Conservation (phyloP, 208 protist genomes). For the Angomonas ambiguus region DNA sequence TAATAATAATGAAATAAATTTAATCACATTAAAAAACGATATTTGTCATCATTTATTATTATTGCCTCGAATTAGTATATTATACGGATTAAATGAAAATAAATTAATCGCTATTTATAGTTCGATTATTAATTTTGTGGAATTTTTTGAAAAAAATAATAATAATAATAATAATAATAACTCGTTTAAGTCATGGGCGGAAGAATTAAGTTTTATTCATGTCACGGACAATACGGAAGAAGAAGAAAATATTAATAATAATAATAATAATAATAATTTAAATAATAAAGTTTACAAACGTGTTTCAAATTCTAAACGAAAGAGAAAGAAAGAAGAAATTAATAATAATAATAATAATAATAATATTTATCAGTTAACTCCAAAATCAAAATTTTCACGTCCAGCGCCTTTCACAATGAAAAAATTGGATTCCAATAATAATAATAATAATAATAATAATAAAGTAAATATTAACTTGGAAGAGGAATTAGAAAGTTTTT, state of each 20-base stretch:
- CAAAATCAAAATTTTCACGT: not conserved
- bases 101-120: not conserved
- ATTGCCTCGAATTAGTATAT: not conserved
- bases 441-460: slow-evolving; percentile 11
- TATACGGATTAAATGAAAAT: slow-evolving; percentile 1
- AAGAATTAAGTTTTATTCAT: not conserved
- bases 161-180: slow-evolving; percentile 4
- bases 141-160: slow-evolving; percentile 4
- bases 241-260: not conserved
- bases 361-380: not conserved
- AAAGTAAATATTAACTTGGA: not conserved
- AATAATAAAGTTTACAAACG: not conserved
- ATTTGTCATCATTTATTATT: not conserved
- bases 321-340: not conserved
- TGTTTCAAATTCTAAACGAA: not conserved
- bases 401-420: not conserved
- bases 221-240: too few species aligned
- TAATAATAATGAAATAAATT: slow-evolving; percentile 6
- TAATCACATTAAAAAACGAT: not conserved
- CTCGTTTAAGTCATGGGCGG: not conserved
- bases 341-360: slow-evolving; percentile 1
- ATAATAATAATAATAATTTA: slow-evolving; percentile 7
- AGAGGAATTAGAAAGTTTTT: not conserved
- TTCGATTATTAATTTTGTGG: not conserved
- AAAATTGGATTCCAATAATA: not conserved